Evolutionary conservation across 192 early-diverging fungal species (phyloP), one percentile per base, ranked within the genome.

Genomic region (Coemansia sp.): DNA sequence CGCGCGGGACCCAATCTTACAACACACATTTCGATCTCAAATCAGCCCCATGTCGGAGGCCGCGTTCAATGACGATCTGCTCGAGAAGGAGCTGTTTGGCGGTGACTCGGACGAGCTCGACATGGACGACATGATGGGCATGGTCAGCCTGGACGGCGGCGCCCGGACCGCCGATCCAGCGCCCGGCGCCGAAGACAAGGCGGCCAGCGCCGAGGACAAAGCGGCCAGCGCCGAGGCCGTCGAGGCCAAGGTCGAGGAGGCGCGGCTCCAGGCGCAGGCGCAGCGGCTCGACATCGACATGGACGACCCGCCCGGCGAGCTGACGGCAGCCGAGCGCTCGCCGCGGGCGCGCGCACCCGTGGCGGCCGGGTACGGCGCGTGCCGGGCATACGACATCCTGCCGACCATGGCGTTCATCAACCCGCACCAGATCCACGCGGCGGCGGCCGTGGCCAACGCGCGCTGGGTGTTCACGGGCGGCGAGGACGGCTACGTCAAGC

Each of bases 401-500:
- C 72, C 72, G 15, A 75, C 72, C 3, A 64, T 68, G 44, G 49
- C 65, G 10, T 54, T 75, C 20, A 2, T 75, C 25, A 64, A 60
- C 49, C 29, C 53, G 19, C 79, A 81, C 55, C 79, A 85, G 27
- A 83, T 93, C n/a, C 79, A 89, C 60, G 74, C 83, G 9, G 58
- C 87, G 39, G 78, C 83, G 0, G 82, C 84, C 1, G 89, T 88
- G 1, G 67, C 72, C 27, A 83, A 87, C 55, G 86, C 84, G 79
- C 82, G 85, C 23, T 91, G 88, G 89, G 60, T 90, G n/a, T 83
- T 89, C 21, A 91, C 85, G 20, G 90, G 89, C 20, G 85, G 84
- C 9, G 92, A 94, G 41, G 97, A 99, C 75, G 97, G 95, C 49
- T 94, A 89, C 67, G 85, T 99, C 41, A 80, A 92, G 23, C 94